Evolutionary conservation across 1,284 basidiomycete species (phyloP), one percentile per base, ranked within the genome.

Genomic region (Crucibulum cyathiforme): DNA sequence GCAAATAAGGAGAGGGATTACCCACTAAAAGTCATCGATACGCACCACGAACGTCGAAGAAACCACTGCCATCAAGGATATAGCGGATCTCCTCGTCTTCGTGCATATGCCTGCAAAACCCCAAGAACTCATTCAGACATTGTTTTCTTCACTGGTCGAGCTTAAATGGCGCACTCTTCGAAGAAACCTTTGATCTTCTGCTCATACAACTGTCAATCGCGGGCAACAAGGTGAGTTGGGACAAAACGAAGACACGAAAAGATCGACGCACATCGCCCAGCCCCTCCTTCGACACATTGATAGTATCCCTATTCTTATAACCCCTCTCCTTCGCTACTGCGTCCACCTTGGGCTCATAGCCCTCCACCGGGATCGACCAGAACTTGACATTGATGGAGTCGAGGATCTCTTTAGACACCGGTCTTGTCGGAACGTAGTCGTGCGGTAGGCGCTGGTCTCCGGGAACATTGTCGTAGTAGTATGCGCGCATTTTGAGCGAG

Each of bases 81-180:
- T 89, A 94, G 31, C 92, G 80, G 62, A 93, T 93, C 76, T 94
- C 92, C 71, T 94, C 91, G 65, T 94, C 92, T 72, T 94, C 90
- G 67, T 94, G 93, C 74, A 94, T 80, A 67, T 94, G 92, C 68
- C 90, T 91, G 24, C 24, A 24, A 24, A 24, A 24, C 24, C 24
- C 2, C 24, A 24, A 24, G 24, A 24, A 37, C 13, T 5, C 13
- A 3, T 48, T 15, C 24, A 17, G 12, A 39, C 17, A 39, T 7
- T 15, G n/a, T 8, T 39, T 12, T 52, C 36, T 36, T 19, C 39
- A 55, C 24, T 5, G 5, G 5, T 46, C 8, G 39, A n/a, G 24
- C 24, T 41, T 15, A 55, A 9, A 41, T 6, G 2, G n/a, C 86
- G 67, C 60, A 91, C 90, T 92, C 90, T 57, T 87, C 80, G 70